phyloP scores from a whole-genome alignment of 2,329 filamentous ascomycete species.

The Nannizziopsis barbatae region DNA sequence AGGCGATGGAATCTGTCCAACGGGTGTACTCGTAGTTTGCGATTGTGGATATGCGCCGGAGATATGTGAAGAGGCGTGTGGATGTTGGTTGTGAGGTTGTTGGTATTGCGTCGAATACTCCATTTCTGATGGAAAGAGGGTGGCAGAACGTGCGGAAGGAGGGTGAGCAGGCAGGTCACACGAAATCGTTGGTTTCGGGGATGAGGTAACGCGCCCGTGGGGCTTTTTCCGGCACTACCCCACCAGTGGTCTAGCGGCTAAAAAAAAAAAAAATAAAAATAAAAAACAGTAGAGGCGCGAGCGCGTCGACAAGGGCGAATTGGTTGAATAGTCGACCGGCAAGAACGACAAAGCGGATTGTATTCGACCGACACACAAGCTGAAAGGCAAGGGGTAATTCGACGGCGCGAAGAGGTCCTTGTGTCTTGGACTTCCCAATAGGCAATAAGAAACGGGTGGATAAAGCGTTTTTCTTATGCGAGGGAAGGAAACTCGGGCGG shows the following conservation, averaged over 20 bases:
- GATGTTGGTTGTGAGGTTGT: constrained; percentile 51
- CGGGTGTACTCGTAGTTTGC: constrained; percentile 36
- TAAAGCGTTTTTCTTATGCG: constrained; percentile 7
- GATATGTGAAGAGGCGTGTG: constrained; percentile 49
- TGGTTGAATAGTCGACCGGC: constrained; percentile 1
- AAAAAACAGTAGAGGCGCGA: background rate
- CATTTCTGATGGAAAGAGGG: constrained; percentile 37
- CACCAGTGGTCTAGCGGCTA: constrained; percentile 14
- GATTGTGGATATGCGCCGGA: constrained; percentile 53
- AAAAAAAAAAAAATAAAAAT: background rate
- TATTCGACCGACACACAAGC: constrained; percentile 3
- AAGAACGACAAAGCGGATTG: background rate
- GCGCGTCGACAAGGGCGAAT: constrained; percentile 4
- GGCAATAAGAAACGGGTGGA: constrained; percentile 15
- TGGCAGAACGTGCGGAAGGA: background rate
- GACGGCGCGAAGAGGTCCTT: background rate
- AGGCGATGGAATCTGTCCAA: constrained; percentile 56
- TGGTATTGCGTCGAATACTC: constrained; percentile 65
- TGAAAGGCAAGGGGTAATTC: background rate
- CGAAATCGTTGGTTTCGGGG: constrained; percentile 1
- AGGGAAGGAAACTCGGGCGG: constrained; percentile 17
- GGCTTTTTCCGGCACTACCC: background rate
- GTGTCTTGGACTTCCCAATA: constrained; percentile 15
- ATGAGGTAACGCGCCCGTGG: constrained; percentile 8
- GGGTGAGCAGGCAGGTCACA: constrained; percentile 6